phyloP scores from a whole-genome alignment of 1,284 basidiomycete genomes.

The Rhizoctonia solani region DNA sequence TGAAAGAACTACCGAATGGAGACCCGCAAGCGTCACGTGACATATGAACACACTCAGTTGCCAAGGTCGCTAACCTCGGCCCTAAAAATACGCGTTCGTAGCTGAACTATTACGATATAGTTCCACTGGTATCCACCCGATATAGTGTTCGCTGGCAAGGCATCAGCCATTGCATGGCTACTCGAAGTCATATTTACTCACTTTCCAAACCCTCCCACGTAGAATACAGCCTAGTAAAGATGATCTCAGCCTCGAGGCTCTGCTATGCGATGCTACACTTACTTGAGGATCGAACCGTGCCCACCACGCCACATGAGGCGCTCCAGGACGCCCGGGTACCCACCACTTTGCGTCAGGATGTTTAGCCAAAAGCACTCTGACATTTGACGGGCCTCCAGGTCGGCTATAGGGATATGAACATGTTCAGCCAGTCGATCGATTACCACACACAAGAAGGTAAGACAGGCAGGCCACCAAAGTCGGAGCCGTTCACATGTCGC shows the following conservation, averaged over 20 bases:
- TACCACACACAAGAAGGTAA: neutral
- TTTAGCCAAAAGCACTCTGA: constrained; percentile 35
- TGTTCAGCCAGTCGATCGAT: neutral
- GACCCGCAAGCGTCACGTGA: constrained; percentile 20
- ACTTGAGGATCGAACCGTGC: constrained; percentile 39
- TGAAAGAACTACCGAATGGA: constrained; percentile 8
- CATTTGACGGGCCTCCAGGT: constrained; percentile 18
- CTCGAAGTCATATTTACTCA: constrained; percentile 38
- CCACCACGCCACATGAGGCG: constrained; percentile 38
- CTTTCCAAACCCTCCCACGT: constrained; percentile 53
- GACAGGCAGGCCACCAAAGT: neutral
- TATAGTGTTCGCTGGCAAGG: constrained; percentile 43
- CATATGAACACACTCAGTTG: neutral
- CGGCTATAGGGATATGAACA: neutral
- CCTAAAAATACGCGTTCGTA: constrained; percentile 11
- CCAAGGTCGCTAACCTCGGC: neutral
- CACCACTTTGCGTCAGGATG: constrained; percentile 39
- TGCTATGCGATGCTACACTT: neutral
- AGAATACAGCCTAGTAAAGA: constrained; percentile 46
- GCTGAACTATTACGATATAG: constrained; percentile 42
- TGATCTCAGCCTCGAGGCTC: neutral
- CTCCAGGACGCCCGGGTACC: constrained; percentile 37
- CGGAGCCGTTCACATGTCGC: neutral
- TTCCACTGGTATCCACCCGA: constrained; percentile 48
- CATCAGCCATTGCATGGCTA: neutral